Percentiles rank a stretch among this genome's conserved stretches.
phyloP scores from a whole-genome alignment of 768 basidiomycete species.

The Infundibulicybe gibba region DNA sequence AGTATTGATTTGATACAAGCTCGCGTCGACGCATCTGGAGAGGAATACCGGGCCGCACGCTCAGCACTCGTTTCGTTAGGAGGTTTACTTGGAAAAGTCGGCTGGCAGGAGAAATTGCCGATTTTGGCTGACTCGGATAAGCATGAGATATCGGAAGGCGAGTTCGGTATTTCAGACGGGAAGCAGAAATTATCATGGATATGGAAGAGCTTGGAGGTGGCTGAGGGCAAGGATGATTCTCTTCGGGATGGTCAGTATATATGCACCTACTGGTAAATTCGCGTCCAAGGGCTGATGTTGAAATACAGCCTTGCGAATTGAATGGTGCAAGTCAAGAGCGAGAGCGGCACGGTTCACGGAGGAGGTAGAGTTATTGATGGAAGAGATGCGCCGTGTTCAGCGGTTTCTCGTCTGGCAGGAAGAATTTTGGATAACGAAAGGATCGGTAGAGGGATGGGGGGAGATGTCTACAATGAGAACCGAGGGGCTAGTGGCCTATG shows the following conservation, averaged over 20 bases:
- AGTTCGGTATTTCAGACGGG: conserved; percentile 5
- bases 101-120: conserved; percentile 13
- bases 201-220: conserved; percentile 3
- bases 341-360: conserved; percentile 4
- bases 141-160: conserved; percentile 13
- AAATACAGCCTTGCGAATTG: conserved; percentile 8
- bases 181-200: conserved; percentile 7
- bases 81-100: neutral
- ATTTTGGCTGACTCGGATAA: conserved; percentile 11
- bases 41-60: conserved; percentile 13
- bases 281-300: neutral
- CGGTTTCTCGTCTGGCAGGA: conserved; percentile 1
- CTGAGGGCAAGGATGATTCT: neutral
- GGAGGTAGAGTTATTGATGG: conserved; percentile 7
- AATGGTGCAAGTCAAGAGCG: conserved; percentile 6
- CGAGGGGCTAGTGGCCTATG: neutral
- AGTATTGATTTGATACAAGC: conserved; percentile 12
- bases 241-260: conserved; percentile 3
- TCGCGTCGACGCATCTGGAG: conserved; percentile 8
- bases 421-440: neutral
- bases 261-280: neutral
- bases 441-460: neutral
- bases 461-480: neutral
- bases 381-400: conserved; percentile 10
- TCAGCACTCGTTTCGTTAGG: conserved; percentile 9